Evolutionary conservation across 805 yeast genomes (phyloP), one percentile per base, ranked within the genome.

Genomic region (Cephaloascus albidus): DNA sequence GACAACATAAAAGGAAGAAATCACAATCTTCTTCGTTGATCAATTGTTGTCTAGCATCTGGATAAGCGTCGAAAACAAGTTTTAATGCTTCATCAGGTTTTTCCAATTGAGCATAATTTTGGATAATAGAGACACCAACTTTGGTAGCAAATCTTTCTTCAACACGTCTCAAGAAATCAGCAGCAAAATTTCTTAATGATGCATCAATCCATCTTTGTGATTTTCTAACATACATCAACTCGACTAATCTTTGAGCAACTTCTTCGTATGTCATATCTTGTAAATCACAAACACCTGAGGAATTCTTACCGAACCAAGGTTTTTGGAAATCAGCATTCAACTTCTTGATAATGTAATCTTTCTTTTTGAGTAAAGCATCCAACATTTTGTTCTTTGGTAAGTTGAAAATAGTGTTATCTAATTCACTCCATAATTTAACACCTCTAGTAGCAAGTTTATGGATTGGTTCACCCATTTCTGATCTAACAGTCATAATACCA

Each of bases 381-480:
- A 85, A 68, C 59, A 89, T 67, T 61, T 87, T 86, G 60, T 78
- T 79, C 73, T 89, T 88, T 58, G 98, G 96, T 61, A 88, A 73
- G 52, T 78, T 74, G 74, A 93, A 90, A 51, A 93, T 77, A 36
- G 96, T 86, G 50, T 86, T 90, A 64, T 93, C 99, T 68, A 93
- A 72, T 68, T 93, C 97, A 61, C 87, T 85, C 98, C 99, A 93
- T 60, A 93, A 79, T 64, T 85, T 59, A 44, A 93, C 97, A 73
- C 96, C 97, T 61, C 98, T 82, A 43, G 99, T 93, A 23, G 98
- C 97, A 50, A 93, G 76, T 72, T 93, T 93, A 68, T 93, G 99
- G 57, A 93, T 93, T 56, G 98, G 98, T 71, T 93, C 98, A 59
- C 99, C 98, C 98, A 93, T 93, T 72, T 93, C 99, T 15, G 97